Evolutionary conservation across 202 grass and related monocot species (phyloP).

Genomic region (Sporobolus alterniflorus): DNA sequence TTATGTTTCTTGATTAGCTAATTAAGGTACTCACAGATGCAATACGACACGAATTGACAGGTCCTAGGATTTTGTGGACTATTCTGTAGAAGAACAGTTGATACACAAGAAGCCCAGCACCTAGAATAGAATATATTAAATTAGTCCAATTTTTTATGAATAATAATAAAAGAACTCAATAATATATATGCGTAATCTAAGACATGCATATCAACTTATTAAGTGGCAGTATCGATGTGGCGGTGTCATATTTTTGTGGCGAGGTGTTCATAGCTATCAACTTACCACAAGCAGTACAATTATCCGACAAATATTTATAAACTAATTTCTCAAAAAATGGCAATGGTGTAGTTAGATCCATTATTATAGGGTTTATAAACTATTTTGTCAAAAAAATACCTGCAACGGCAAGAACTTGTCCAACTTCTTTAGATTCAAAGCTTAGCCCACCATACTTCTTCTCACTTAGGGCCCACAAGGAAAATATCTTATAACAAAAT

Average conservation of each 20-base stretch:
- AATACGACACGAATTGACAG: slow-evolving; percentile 46
- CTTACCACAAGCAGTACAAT: background rate
- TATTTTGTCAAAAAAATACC: slow-evolving; percentile 39
- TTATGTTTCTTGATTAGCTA: background rate
- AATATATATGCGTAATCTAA: too few species aligned
- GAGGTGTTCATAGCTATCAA: background rate
- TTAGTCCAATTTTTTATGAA: background rate
- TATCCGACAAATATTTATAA: background rate
- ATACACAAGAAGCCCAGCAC: slow-evolving; percentile 69
- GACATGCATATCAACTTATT: background rate
- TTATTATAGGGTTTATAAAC: background rate
- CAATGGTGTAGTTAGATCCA: too few species aligned
- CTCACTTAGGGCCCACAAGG: slow-evolving; percentile 78
- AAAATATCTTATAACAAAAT: slow-evolving; percentile 63
- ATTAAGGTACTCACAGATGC: slow-evolving; percentile 51
- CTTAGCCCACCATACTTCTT: slow-evolving; percentile 80
- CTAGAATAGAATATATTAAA: slow-evolving; percentile 38
- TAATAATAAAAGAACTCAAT: too few species aligned
- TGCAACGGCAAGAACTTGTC: slow-evolving; percentile 68
- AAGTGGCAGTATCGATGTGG: background rate
- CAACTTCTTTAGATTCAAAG: slow-evolving; percentile 74
- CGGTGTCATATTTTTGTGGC: background rate
- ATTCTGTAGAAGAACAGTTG: slow-evolving; percentile 69
- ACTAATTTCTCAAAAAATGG: too few species aligned
- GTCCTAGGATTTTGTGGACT: slow-evolving; percentile 55